Base-by-base conservation (phyloP, 495 filamentous ascomycete genomes). In the Penicillium riverlandense region DNA sequence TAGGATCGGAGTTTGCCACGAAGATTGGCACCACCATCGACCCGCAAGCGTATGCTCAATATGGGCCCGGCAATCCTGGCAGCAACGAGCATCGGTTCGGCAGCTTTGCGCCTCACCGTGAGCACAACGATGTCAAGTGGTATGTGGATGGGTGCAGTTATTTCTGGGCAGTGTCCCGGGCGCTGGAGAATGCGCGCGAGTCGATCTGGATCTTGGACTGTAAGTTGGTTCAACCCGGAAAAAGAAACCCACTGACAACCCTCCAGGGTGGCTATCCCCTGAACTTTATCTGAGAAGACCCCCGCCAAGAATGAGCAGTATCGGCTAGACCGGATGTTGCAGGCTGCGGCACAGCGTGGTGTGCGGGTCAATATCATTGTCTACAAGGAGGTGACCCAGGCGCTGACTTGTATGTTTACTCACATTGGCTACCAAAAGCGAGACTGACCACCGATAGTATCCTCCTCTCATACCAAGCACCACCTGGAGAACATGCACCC, bases 131-230 rank as follows among this genome's bases (percentile, higher is more conserved):
- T 41, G 75, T 74, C 31, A 96, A 97, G 66, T 95, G 89, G 88
- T 92, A 86, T 70, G 88, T 96, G 15, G 91, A 97, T 63, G 91
- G 87, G 2, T 90, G 86, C 56, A 81, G 81, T 1, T 97, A 97
- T 56, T 88, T 97, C 69, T 90, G 82, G 75, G 91, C 91, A 11
- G 87, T 97, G 0, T 89, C 84, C 34, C 63, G 77, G 39, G 91
- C 91, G 6, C 64, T 97, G 39, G 89, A 96, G 72, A 80, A 78
- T 54, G 91, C 91, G 0, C 76, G 69, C 37, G 82, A 95, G 49
- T 87, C 77, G 12, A 88, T 97, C 48, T 96, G 87, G 81, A 96
- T 97, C 48, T 66, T 96, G 39, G 91, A 97, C 33, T 55, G 41
- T 58, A 37, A 45, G 44, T 32, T 39, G 22, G 22, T 22, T 22